Percentiles rank a stretch among this genome's conserved stretches.
phyloP scores from a whole-genome alignment of 2,329 filamentous ascomycete genomes.

The Blumeria hordei region DNA sequence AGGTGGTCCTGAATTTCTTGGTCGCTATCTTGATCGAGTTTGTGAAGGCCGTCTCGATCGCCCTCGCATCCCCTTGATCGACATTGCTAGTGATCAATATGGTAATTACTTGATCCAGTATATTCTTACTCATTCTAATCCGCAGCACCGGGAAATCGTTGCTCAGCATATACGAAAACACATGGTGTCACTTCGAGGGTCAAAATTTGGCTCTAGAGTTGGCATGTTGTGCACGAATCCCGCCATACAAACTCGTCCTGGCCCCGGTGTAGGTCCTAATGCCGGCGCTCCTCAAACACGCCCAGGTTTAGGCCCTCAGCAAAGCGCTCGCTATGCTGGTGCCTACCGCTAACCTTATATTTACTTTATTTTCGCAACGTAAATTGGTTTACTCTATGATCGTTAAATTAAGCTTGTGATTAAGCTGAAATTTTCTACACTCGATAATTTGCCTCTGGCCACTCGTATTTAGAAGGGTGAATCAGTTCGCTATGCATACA shows the following conservation, averaged over 20 bases:
- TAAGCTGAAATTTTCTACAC: too few relatives aligned
- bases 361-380: conserved; percentile 5
- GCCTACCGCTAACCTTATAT: conserved; percentile 26
- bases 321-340: conserved; percentile 29
- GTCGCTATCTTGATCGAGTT: conserved; percentile 79
- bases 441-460: conserved; percentile 13
- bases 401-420: conserved; percentile 8
- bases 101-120: conserved; percentile 97
- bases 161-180: conserved; percentile 91
- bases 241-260: conserved; percentile 66
- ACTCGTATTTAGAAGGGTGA: conserved; percentile 15
- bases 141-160: conserved; percentile 80
- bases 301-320: conserved; percentile 30
- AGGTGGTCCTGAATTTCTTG: conserved; percentile 68
- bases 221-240: conserved; percentile 98
- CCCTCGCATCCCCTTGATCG: conserved; percentile 87
- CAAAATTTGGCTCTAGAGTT: conserved; percentile 93
- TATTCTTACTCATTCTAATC: conserved; percentile 69
- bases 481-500: conserved; percentile 12
- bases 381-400: conserved; percentile 13
- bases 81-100: conserved; percentile 96
- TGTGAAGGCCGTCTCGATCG: conserved; percentile 78
- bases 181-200: conserved; percentile 95
- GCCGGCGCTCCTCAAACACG: conserved; percentile 24
- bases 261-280: conserved; percentile 50